Percentiles rank a stretch among this genome's conserved stretches.
Conservation (phyloP, 1,284 basidiomycete species). For the Naganishia sp. region DNA sequence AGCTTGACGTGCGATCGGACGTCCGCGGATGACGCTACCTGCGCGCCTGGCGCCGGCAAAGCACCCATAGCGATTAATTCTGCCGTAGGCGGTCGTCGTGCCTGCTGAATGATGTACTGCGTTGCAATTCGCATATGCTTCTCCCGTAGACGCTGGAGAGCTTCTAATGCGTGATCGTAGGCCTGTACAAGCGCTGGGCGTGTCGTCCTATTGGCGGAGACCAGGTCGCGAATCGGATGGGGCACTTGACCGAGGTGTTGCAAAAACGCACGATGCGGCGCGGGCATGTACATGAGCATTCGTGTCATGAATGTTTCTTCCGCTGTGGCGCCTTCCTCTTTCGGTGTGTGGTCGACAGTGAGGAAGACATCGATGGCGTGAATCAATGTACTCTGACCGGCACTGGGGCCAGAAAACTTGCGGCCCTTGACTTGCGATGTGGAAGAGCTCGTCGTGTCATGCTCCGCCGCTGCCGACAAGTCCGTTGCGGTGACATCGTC, state of each 20-base stretch:
- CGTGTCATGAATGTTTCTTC: slow-evolving; percentile 66
- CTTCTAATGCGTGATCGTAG: slow-evolving; percentile 71
- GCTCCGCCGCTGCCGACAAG: slow-evolving; percentile 51
- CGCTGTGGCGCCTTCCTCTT: slow-evolving; percentile 46
- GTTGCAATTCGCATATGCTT: slow-evolving; percentile 84
- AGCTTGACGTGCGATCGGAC: slow-evolving; percentile 8
- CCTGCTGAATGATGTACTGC: slow-evolving; percentile 75
- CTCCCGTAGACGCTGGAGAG: slow-evolving; percentile 79
- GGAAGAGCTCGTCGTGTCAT: slow-evolving; percentile 44
- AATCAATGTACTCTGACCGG: slow-evolving; percentile 84
- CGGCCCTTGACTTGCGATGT: slow-evolving; percentile 39
- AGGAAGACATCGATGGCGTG: slow-evolving; percentile 89
- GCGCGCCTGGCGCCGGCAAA: slow-evolving; percentile 18
- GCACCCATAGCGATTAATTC: slow-evolving; percentile 39
- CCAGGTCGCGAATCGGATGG: slow-evolving; percentile 60
- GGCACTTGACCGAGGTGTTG: slow-evolving; percentile 69
- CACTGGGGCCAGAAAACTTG: slow-evolving; percentile 81
- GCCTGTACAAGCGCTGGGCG: slow-evolving; percentile 59
- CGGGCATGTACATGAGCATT: slow-evolving; percentile 89
- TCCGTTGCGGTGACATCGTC: slow-evolving; percentile 58
- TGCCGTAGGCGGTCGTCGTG: slow-evolving; percentile 51
- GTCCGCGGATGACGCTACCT: not conserved
- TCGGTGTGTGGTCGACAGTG: slow-evolving; percentile 68
- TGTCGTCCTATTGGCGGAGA: slow-evolving; percentile 42
- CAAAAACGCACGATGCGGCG: slow-evolving; percentile 84